These are phyloP conservation scores for Phialophora expanda DNA, from an alignment of 2,329 filamentous ascomycete genomes.

Conservation along the genomic window DNA sequence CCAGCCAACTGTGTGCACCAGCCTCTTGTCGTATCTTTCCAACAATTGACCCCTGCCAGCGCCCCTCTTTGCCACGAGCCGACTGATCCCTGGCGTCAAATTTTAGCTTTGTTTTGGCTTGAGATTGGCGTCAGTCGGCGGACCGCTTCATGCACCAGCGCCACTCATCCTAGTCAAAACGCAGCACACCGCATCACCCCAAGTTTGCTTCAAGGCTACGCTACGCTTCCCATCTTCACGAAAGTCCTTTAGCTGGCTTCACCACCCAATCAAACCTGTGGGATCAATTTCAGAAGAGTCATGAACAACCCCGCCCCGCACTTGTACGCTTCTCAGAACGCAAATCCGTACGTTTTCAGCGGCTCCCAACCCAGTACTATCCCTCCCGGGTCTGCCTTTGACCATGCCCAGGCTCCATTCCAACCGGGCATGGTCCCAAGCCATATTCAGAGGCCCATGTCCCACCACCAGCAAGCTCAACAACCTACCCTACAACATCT, in stretches of 20 bases:
- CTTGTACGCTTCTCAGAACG: constrained; percentile 31
- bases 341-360: constrained; percentile 28
- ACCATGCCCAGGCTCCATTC: constrained; percentile 35
- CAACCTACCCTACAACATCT: constrained; percentile 31
- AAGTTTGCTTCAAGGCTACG: constrained; percentile 28
- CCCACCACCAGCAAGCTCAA: constrained; percentile 33
- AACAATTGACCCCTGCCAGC: constrained; percentile 13
- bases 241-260: constrained; percentile 26
- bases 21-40: constrained; percentile 3
- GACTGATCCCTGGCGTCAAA: constrained; percentile 10
- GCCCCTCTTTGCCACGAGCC: constrained; percentile 25
- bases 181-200: constrained; percentile 28
- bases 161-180: constrained; percentile 26
- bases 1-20: not conserved
- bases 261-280: constrained; percentile 31
- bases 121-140: constrained; percentile 26
- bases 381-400: constrained; percentile 32
- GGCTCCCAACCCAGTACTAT: constrained; percentile 21
- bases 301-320: constrained; percentile 40
- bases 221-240: constrained; percentile 30
- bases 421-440: constrained; percentile 33
- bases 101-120: constrained; percentile 15
- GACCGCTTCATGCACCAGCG: constrained; percentile 24
- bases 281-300: constrained; percentile 29
- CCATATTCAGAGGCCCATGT: constrained; percentile 28